phyloP scores from a whole-genome alignment of 805 yeast species.

The Saturnispora mendoncae region DNA sequence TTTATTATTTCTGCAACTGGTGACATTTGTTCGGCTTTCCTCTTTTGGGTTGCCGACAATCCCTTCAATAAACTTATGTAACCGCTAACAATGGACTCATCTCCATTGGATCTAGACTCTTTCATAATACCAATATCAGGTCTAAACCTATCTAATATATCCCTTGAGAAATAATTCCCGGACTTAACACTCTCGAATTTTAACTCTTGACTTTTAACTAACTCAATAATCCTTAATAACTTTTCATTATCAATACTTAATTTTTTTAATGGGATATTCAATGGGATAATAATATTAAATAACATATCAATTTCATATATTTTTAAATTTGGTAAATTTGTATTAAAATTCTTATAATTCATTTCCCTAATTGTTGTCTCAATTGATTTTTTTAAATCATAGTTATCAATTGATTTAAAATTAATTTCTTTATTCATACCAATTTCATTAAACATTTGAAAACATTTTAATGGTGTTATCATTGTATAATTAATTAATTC shows the following conservation, averaged over 20 bases:
- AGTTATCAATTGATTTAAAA: conserved; percentile 31
- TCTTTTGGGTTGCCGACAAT: background rate
- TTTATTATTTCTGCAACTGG: no score
- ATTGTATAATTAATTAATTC: conserved; percentile 37
- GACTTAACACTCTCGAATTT: no score
- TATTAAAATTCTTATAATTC: conserved; percentile 14
- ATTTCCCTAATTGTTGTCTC: conserved; percentile 26
- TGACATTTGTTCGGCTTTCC: background rate
- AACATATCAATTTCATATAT: conserved; percentile 15
- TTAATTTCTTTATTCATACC: conserved; percentile 24
- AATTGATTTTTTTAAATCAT: conserved; percentile 31
- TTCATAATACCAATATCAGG: no score
- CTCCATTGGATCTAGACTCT: no score
- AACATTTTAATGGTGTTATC: conserved; percentile 52
- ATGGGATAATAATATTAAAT: conserved; percentile 10
- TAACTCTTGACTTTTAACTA: background rate
- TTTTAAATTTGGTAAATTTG: conserved; percentile 25
- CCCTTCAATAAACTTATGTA: background rate
- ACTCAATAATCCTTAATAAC: background rate
- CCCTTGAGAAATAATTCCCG: no score
- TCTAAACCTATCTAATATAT: no score
- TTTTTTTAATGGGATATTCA: background rate
- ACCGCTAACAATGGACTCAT: background rate
- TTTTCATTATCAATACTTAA: background rate
- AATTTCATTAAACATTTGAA: conserved; percentile 55